Evolutionary conservation across 129 eudicot species (phyloP), one percentile per base, ranked within the genome.

Genomic region (Cynara cardunculus): DNA sequence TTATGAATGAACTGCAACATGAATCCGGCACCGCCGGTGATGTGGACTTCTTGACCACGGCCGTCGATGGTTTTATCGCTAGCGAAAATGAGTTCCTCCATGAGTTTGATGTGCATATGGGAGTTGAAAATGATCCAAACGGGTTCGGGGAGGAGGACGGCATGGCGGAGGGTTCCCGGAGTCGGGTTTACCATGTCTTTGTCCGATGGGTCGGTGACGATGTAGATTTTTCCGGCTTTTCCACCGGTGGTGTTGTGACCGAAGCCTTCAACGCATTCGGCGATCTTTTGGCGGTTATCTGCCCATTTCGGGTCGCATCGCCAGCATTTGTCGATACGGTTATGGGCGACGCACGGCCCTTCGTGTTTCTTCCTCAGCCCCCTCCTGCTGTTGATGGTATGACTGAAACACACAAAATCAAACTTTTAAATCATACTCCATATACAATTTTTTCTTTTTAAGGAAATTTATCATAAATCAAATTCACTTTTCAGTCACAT

Each of bases 61-160:
- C 78, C 98, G 12, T 94, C 98, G 37, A 94, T 89, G 14, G 97
- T 94, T 87, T 94, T 94, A 74, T 92, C 80, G 53, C 97, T 41
- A 25, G 81, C 24, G 80, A 94, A 84, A 30, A 94, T 86, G 80
- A 94, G 83, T 84, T 94, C 97, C 18, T 85, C 87, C 11, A 39
- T 56, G 3, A 94, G 89, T 73, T 73, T 86, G 37, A 94, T 91
- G 61, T 21, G 31, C 97, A 92, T 94, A 81, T 64, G 75, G 14
- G 16, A 13, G 0, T 59, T 25, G 83, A 94, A 94, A 12, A 84
- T 84, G 85, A 94, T 94, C 98, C 98, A 94, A 67, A 91, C 71
- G 1, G 98, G 98, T 59, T 82, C 82, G 21, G 75, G 86, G 39
- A 85, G 98, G 88, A 91, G 91, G 69, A 90, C 93, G 0, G 93